These are phyloP conservation scores for Ettlia oleoabundans DNA, from an alignment of 139 green algal genomes.

Conservation along the genomic window DNA sequence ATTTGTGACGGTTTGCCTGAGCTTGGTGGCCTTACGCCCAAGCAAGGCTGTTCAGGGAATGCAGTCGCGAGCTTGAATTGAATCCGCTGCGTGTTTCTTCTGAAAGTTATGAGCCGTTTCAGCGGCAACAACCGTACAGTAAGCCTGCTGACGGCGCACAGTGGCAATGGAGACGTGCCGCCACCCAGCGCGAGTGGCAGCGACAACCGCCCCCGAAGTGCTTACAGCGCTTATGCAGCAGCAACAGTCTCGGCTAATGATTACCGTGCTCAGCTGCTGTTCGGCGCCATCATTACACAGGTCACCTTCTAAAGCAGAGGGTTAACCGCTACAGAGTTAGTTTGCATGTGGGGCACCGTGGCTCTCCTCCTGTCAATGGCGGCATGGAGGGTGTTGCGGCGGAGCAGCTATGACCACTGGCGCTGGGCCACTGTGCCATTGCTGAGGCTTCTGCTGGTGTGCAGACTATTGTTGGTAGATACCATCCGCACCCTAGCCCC, in stretches of 20 bases:
- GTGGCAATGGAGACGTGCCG: no score
- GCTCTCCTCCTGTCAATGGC: not conserved
- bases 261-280: not conserved
- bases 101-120: no score
- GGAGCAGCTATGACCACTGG: not conserved
- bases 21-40: no score
- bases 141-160: no score
- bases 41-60: no score
- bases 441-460: not conserved
- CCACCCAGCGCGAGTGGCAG: no score
- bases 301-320: not conserved
- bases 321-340: not conserved
- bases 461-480: not conserved
- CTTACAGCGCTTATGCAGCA: not conserved
- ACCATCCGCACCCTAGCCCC: not conserved
- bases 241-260: not conserved
- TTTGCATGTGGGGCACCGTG: not conserved
- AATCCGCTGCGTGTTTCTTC: no score
- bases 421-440: not conserved
- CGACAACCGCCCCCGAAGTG: no score
- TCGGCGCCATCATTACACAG: not conserved
- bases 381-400: not conserved
- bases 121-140: no score
- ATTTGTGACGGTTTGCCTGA: no score
- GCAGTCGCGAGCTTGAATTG: no score